phyloP scores from a whole-genome alignment of 164 flowering plant genomes.

The Tetrastigma voinierianum region DNA sequence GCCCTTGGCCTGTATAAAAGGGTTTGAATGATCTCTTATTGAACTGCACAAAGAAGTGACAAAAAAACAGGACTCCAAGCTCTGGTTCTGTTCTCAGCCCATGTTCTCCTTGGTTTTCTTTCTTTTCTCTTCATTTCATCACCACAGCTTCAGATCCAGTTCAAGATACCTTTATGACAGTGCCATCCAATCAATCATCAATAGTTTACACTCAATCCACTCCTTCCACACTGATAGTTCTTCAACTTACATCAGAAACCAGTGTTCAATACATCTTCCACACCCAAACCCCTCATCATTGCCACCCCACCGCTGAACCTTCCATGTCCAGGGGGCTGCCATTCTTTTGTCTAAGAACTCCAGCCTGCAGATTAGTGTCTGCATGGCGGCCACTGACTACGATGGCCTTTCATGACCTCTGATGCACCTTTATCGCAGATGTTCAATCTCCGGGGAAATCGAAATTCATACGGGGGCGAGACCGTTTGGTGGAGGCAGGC shows the following conservation, averaged over 20 bases:
- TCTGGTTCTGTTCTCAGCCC: too few relatives aligned
- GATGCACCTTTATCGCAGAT: conserved; percentile 5
- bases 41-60: too few relatives aligned
- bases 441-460: not conserved
- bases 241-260: conserved; percentile 7
- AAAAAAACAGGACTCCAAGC: too few relatives aligned
- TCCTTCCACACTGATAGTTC: not conserved
- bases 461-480: not conserved
- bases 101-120: too few relatives aligned
- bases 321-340: too few relatives aligned
- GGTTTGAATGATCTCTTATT: too few relatives aligned
- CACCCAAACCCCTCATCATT: conserved; percentile 1
- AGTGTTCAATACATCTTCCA: not conserved
- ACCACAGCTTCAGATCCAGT: not conserved
- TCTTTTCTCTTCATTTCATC: not conserved
- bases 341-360: too few relatives aligned
- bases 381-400: too few relatives aligned
- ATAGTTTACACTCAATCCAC: not conserved
- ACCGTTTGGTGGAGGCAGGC: conserved; percentile 2
- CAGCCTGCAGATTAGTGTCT: too few relatives aligned
- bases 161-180: not conserved
- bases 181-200: not conserved
- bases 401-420: conserved; percentile 9
- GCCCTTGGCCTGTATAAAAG: too few relatives aligned
- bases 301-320: too few relatives aligned